Conservation (phyloP, 2,329 filamentous ascomycete genomes). For the Fusarium incarnatum region DNA sequence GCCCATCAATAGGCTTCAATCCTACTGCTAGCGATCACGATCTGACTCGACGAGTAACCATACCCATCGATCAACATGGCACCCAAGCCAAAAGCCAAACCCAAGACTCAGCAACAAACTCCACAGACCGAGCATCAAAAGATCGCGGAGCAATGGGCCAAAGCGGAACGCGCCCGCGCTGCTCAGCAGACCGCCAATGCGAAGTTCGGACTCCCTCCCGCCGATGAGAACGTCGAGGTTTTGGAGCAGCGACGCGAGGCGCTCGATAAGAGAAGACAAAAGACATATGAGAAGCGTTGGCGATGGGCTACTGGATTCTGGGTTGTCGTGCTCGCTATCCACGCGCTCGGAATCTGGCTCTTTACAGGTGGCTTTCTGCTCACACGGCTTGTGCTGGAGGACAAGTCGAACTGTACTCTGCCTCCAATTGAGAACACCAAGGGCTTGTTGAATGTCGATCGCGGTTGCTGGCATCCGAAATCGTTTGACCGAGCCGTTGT, state of each 20-base stretch:
- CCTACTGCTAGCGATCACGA: constrained; percentile 26
- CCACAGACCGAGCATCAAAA: constrained; percentile 60
- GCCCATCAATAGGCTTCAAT: constrained; percentile 32
- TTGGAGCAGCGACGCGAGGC: constrained; percentile 59
- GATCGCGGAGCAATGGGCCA: constrained; percentile 65
- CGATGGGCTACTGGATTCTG: constrained; percentile 75
- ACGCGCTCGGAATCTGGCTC: constrained; percentile 84
- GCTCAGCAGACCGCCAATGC: constrained; percentile 53
- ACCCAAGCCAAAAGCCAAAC: constrained; percentile 41
- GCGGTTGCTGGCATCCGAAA: constrained; percentile 96
- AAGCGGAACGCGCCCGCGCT: constrained; percentile 63
- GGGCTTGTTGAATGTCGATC: constrained; percentile 59
- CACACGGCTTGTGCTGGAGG: constrained; percentile 82
- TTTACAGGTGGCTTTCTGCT: constrained; percentile 96
- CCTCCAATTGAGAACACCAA: constrained; percentile 71
- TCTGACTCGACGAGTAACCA: constrained; percentile 15
- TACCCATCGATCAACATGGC: constrained; percentile 48
- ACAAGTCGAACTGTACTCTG: constrained; percentile 76
- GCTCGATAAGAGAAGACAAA: constrained; percentile 62
- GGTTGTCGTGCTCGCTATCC: constrained; percentile 76
- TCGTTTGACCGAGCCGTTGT: constrained; percentile 92
- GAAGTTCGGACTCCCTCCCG: constrained; percentile 47
- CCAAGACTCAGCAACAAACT: constrained; percentile 43
- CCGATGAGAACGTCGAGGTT: constrained; percentile 52
- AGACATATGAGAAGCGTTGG: constrained; percentile 64